These are phyloP conservation scores for Wallacemonas sp. DNA, from an alignment of 208 protist genomes.

Conservation along the genomic window DNA sequence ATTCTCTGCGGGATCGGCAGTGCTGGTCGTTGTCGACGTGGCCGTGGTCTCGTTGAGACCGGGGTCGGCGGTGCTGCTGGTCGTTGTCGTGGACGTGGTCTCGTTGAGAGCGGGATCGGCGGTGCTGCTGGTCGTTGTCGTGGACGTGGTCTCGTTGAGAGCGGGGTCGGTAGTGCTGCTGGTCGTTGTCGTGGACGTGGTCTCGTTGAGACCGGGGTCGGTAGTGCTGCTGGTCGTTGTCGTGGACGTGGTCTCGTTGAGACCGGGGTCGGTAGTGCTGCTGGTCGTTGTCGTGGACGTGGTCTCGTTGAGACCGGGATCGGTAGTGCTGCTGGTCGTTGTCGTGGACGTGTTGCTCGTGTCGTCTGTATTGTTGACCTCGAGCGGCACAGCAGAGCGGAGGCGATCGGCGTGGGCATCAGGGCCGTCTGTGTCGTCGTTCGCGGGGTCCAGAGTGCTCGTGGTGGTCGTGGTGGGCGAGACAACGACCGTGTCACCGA, in stretches of 20 bases:
- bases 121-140: not conserved
- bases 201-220: not conserved
- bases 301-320: not conserved
- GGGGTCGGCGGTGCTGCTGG: not conserved
- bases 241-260: not conserved
- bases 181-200: slow-evolving; percentile 3
- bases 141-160: not conserved
- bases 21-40: not conserved
- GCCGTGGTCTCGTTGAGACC: not conserved
- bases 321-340: not conserved
- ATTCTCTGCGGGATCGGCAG: too few species aligned
- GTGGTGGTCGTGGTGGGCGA: not conserved
- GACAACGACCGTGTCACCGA: not conserved
- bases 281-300: not conserved
- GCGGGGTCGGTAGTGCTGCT: too few species aligned
- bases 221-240: too few species aligned
- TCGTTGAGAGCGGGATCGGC: not conserved
- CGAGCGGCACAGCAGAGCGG: not conserved
- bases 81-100: not conserved
- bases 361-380: not conserved
- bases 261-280: not conserved
- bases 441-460: not conserved
- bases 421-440: not conserved
- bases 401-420: not conserved
- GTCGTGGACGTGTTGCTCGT: too few species aligned